These are phyloP conservation scores for Ambispora gerdemannii DNA, from an alignment of 192 early-diverging fungal genomes.

Conservation along the genomic window DNA sequence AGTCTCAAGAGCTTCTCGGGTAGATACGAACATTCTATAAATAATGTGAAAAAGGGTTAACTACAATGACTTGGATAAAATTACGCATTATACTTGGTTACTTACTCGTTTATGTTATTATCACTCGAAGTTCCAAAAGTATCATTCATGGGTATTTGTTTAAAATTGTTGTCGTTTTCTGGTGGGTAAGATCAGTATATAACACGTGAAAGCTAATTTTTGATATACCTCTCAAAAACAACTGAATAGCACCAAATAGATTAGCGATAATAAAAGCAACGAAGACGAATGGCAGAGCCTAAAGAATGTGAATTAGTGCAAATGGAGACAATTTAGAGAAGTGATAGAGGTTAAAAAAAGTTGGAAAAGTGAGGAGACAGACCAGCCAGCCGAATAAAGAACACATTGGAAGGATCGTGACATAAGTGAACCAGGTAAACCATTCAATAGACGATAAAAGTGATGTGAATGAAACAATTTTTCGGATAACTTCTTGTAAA, in stretches of 20 bases:
- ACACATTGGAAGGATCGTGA: conserved; percentile 8
- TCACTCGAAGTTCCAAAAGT: not conserved
- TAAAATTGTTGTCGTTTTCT: not conserved
- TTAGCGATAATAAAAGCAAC: not conserved
- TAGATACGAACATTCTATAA: conserved; percentile 1
- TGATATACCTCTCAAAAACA: not conserved
- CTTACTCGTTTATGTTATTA: not conserved
- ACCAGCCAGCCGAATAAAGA: conserved; percentile 16
- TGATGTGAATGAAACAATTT: conserved; percentile 13
- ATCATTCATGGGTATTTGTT: not conserved
- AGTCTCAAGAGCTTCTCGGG: conserved; percentile 7
- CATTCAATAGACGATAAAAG: conserved; percentile 13
- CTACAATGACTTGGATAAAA: conserved; percentile 9
- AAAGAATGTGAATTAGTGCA: not conserved
- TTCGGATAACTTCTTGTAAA: conserved; percentile 4
- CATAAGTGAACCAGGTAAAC: conserved; percentile 19
- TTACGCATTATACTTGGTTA: conserved; percentile 1
- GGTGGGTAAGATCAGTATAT: too few species aligned
- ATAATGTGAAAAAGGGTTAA: conserved; percentile 10
- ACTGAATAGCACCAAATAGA: not conserved
- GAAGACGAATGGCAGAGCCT: not conserved
- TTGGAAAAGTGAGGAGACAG: conserved; percentile 1
- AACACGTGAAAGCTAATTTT: conserved; percentile 9
- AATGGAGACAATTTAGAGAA: not conserved
- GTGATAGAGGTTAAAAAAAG: conserved; percentile 2